Evolutionary conservation across 768 basidiomycete species (phyloP).

Genomic region (Exsudoporus frostii): DNA sequence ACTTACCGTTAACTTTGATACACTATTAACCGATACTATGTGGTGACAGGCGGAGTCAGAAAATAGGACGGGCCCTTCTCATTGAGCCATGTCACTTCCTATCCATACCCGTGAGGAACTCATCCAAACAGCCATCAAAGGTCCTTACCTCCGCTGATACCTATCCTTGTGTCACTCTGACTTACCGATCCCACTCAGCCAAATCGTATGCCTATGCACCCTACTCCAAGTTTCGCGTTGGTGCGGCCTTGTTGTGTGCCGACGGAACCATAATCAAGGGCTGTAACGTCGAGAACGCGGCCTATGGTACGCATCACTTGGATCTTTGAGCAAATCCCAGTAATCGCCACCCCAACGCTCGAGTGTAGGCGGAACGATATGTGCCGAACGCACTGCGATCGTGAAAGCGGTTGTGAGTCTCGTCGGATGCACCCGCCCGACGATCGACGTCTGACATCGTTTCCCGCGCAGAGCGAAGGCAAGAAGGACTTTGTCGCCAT

Average conservation of each 20-base stretch:
- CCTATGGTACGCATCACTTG: slow-evolving; percentile 59
- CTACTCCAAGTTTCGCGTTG: slow-evolving; percentile 92
- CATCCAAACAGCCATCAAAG: slow-evolving; percentile 47
- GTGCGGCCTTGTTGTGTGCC: slow-evolving; percentile 74
- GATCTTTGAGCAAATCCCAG: background rate
- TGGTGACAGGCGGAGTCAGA: too few relatives aligned
- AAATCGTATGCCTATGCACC: slow-evolving; percentile 73
- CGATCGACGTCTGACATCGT: background rate
- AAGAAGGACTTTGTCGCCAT: slow-evolving; percentile 65
- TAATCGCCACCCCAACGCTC: background rate
- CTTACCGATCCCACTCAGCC: slow-evolving; percentile 35
- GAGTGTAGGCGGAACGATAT: slow-evolving; percentile 70
- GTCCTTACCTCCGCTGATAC: background rate
- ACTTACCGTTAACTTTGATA: too few relatives aligned
- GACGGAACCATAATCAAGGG: slow-evolving; percentile 78
- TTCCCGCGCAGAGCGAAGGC: slow-evolving; percentile 67
- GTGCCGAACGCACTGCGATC: slow-evolving; percentile 92
- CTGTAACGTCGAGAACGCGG: slow-evolving; percentile 92
- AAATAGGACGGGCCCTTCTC: background rate
- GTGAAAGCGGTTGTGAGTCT: slow-evolving; percentile 84
- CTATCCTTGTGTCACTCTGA: background rate
- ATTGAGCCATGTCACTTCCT: slow-evolving; percentile 28
- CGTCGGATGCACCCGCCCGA: background rate
- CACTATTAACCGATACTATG: background rate
- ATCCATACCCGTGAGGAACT: slow-evolving; percentile 44